Evolutionary conservation across 148 eudicot species (phyloP), one percentile per base, ranked within the genome.

Genomic region (Fagopyrum esculentum): DNA sequence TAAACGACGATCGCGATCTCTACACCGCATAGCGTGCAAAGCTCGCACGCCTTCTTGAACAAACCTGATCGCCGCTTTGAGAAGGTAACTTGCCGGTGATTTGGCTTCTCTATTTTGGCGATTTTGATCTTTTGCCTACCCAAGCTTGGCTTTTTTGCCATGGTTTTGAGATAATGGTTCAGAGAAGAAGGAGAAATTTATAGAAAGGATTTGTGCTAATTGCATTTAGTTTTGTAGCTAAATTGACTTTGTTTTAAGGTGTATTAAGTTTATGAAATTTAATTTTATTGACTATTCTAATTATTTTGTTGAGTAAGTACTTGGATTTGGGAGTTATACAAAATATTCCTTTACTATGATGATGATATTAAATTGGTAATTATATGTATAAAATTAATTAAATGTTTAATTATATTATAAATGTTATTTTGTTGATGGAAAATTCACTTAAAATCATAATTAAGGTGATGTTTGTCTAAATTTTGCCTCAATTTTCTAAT

Each of bases 1-100:
- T 35, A 69, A n/a, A 69, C 72, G 47, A 69, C 22, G 45, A 69
- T 45, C 17, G 47, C 72, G 47, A 69, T 40, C 72, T 69, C 72
- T 9, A 69, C 72, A 9, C 48, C 72, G 47, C 72, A 69, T 4
- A 69, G 72, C 47, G 48, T 69, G 72, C 47, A 69, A 17, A 69
- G 72, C 47, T 69, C 72, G 47, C 48, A 35, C 29, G 72, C 72
- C 72, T 69, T 69, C 48, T 69, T 69, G 48, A 69, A 35, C 0
- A 69, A 19, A 2, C 72, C 72, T 47, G 72, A 69, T 40, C 72
- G 72, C 17, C 72, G 15, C 47, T 69, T 69, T n/a, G 72, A 69
- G 47, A 69, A 69, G 22, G 72, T 69, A 17, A 69, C 72, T 9
- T 69, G 72, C 17, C 72, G 46, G 72, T 45, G 45, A 9, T 5